Evolutionary conservation across 139 green algal genomes (phyloP).

Genomic region (Spirogloea muscicola): DNA sequence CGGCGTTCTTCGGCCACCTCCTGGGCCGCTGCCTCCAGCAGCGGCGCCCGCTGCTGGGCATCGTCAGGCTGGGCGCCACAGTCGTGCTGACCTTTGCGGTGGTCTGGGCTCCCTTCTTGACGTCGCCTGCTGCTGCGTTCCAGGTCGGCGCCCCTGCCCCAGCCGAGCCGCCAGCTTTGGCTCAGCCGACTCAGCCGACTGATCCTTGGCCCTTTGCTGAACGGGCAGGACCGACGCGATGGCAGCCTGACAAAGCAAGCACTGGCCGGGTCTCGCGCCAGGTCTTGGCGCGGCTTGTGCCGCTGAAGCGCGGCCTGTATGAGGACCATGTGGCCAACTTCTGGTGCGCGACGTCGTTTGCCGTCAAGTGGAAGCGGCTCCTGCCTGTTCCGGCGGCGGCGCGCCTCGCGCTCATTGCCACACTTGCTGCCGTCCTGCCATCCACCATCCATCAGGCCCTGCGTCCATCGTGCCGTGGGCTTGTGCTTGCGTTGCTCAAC

Average conservation of each 20-base stretch:
- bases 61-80: conserved; percentile 53
- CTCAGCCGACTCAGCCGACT: too few relatives aligned
- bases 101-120: conserved; percentile 76
- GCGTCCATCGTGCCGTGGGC: conserved; percentile 42
- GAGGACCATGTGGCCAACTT: conserved; percentile 99
- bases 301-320: conserved; percentile 80
- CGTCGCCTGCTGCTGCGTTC: conserved; percentile 21
- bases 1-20: conserved; percentile 92
- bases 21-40: conserved; percentile 74
- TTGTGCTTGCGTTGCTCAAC: conserved; percentile 81
- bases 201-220: too few relatives aligned
- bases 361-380: conserved; percentile 81
- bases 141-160: conserved; percentile 9
- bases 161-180: too few relatives aligned
- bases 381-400: conserved; percentile 53
- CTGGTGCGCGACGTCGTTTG: conserved; percentile 79
- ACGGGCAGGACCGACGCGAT: too few relatives aligned
- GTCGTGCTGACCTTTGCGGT: conserved; percentile 67
- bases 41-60: conserved; percentile 29
- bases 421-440: conserved; percentile 57
- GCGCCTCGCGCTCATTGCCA: conserved; percentile 55
- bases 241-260: too few relatives aligned
- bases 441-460: conserved; percentile 59
- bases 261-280: too few relatives aligned
- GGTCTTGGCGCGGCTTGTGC: conserved; percentile 74